Conservation (phyloP, 2,329 filamentous ascomycete genomes). For the Raffaelea albimanens region DNA sequence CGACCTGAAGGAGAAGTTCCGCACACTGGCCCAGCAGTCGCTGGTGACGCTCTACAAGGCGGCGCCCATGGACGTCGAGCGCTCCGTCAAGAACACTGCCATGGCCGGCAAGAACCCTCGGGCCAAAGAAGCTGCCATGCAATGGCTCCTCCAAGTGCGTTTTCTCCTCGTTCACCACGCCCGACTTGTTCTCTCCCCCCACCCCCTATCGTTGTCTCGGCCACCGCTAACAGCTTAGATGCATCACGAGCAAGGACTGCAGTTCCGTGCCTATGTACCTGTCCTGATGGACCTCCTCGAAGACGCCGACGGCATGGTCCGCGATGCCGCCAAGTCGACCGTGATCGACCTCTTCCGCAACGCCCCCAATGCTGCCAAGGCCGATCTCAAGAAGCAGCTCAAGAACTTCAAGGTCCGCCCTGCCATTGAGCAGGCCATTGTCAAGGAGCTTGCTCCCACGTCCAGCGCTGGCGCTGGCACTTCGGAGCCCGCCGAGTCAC, state of each 20-base stretch:
- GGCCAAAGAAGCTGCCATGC: constrained; percentile 76
- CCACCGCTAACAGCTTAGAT: constrained; percentile 45
- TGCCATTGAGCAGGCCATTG: constrained; percentile 73
- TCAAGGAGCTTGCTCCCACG: constrained; percentile 58
- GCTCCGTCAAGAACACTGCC: constrained; percentile 66
- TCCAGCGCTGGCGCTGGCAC: constrained; percentile 23
- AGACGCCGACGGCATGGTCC: constrained; percentile 79
- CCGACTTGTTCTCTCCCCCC: neutral
- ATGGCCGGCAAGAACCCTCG: constrained; percentile 73
- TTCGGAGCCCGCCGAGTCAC: too few species aligned
- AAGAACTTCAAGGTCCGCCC: constrained; percentile 77
- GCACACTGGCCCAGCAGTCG: constrained; percentile 63
- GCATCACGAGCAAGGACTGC: constrained; percentile 68
- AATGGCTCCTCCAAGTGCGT: constrained; percentile 70
- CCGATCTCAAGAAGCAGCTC: constrained; percentile 79
- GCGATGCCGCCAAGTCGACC: constrained; percentile 72
- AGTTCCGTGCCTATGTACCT: constrained; percentile 76
- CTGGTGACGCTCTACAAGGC: constrained; percentile 69
- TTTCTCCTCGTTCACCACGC: neutral
- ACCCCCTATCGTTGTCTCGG: too few species aligned
- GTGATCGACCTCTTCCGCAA: constrained; percentile 81
- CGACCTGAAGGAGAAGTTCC: constrained; percentile 78
- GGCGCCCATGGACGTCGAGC: constrained; percentile 65
- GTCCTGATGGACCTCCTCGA: constrained; percentile 78
- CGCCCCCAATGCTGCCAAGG: constrained; percentile 74